Base-by-base conservation (phyloP, 2,329 filamentous ascomycete species). In the Xylaria sp. region DNA sequence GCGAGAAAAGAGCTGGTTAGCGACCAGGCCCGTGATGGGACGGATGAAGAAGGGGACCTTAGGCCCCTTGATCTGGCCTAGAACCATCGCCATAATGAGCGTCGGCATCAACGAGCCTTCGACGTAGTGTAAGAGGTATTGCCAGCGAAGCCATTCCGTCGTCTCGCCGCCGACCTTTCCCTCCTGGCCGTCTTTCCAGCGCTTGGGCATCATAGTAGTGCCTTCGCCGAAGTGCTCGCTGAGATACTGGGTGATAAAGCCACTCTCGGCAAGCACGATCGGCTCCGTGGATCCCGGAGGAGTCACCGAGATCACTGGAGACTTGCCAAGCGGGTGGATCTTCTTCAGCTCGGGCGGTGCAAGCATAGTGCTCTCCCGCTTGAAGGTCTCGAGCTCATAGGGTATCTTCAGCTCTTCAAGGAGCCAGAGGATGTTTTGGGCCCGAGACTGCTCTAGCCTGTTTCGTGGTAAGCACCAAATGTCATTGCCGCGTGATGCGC, bases 301-400 rank as follows among this genome's bases (percentile, higher is more conserved):
- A n/a, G 72, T 75, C 63, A 97, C 77, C 7, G 82, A 83, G 60
- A 97, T 76, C 39, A 93, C 76, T 0, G 93, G 93, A 1, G 91
- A 92, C 71, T 96, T 96, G 57, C 93, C 93, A 3, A 97, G 79
- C 0, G 91, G 88, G 67, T 96, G 91, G 37, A 96, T 74, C 59
- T 90, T 79, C 66, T 89, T 87, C 42, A 97, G 81, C 65, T 90
- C 88, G 0, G 84, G 77, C 2, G 91, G 90, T 1, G 92, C 92
- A n/a, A 90, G 77, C 64, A 77, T 81, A 52, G 76, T 66, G 50
- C 73, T 75, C 59, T 78, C 69, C 48, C 92, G 87, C 71, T 90
- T 91, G 79, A 89, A 94, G 49, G 88, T 80, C 66, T 93, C 85
- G 53, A 97, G 75, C 57, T 92, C 84, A 73, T 96, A 96, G 22